These are phyloP conservation scores for Dictyostelium capitatum DNA, from an alignment of 78 protist genomes.

Conservation along the genomic window DNA sequence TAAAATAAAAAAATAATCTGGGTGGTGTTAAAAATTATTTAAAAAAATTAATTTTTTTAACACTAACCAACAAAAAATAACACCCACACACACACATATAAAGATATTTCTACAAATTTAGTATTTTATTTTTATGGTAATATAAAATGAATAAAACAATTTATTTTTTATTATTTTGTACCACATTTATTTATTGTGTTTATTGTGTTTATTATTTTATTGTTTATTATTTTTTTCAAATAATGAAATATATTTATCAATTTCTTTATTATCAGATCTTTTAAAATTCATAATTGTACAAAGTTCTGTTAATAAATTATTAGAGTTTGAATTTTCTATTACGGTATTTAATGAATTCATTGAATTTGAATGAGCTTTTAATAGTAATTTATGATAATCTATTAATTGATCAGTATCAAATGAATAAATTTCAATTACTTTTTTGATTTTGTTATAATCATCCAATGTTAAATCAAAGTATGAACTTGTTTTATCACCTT, in stretches of 20 bases:
- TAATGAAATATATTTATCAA: not conserved
- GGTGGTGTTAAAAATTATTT: too few species aligned
- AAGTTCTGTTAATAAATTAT: not conserved
- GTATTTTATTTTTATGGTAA: too few species aligned
- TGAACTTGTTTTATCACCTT: slow-evolving; percentile 21
- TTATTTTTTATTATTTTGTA: too few species aligned
- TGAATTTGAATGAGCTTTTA: not conserved
- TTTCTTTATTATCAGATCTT: not conserved
- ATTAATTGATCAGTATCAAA: slow-evolving; percentile 43
- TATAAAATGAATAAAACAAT: too few species aligned
- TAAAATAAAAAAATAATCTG: too few species aligned
- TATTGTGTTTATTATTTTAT: too few species aligned
- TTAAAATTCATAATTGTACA: not conserved
- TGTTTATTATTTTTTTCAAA: not conserved
- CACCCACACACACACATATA: too few species aligned
- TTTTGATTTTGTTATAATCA: slow-evolving; percentile 16
- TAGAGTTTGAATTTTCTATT: not conserved
- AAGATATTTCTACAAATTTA: too few species aligned
- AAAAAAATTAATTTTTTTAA: too few species aligned
- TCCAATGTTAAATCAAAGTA: not conserved
- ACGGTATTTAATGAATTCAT: not conserved
- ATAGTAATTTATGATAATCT: slow-evolving; percentile 32
- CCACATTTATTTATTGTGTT: too few species aligned
- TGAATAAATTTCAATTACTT: slow-evolving; percentile 22
- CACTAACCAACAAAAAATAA: too few species aligned